Conservation (phyloP, 352 stramenopile genomes). For the Globisporangium ultimum region DNA sequence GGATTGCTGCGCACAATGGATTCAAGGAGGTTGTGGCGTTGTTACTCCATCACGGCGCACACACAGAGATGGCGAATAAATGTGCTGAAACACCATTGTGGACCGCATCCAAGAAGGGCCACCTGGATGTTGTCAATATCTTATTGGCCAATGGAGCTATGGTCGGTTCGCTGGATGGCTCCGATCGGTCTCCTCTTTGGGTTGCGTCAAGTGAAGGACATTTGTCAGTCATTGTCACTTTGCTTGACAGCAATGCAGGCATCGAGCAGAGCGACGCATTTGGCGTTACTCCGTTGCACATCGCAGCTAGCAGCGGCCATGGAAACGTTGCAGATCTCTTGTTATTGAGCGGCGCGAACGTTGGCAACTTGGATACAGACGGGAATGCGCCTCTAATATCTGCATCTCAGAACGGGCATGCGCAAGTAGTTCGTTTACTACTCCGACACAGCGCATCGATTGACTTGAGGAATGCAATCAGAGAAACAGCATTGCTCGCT, state of each 20-base stretch:
- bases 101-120: neutral
- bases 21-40: too few species aligned
- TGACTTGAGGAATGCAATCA: neutral
- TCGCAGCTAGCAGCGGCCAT: too few species aligned
- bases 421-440: neutral
- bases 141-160: neutral
- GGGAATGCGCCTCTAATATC: neutral
- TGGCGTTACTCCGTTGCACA: too few species aligned
- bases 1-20: too few species aligned
- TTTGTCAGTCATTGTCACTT: neutral
- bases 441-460: neutral
- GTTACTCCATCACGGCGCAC: too few species aligned
- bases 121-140: neutral
- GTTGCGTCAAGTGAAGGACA: neutral
- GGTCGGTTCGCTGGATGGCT: neutral
- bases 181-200: neutral
- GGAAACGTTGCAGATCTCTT: too few species aligned
- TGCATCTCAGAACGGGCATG: neutral
- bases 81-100: too few species aligned
- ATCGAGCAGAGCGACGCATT: too few species aligned
- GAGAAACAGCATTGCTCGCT: conserved; percentile 1
- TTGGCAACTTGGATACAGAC: neutral
- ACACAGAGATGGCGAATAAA: too few species aligned
- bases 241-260: neutral
- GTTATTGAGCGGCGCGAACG: neutral